Conservation (phyloP, 352 stramenopile species). For the Globisporangium okanoganense region DNA sequence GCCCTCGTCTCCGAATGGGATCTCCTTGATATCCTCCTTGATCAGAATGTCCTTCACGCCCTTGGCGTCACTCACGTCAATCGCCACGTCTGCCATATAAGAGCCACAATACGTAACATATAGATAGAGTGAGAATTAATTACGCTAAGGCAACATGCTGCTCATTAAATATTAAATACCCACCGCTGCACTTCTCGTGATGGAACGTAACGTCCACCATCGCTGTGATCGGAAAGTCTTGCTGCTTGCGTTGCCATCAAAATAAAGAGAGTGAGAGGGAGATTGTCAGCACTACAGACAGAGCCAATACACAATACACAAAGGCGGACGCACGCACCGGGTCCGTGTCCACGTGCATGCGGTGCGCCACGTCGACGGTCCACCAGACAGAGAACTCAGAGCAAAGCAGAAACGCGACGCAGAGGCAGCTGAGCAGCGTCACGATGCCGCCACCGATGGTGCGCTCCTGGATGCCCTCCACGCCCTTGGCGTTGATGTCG, state of each 20-base stretch:
- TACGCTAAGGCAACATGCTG: too few relatives aligned
- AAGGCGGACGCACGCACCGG: constrained; percentile 39
- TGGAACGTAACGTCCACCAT: constrained; percentile 84
- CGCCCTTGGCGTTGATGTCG: constrained; percentile 86
- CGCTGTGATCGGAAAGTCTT: constrained; percentile 75
- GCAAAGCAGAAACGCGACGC: constrained; percentile 71
- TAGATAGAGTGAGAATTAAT: too few relatives aligned
- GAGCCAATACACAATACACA: neutral
- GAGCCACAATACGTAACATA: too few relatives aligned
- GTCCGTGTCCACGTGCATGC: constrained; percentile 85
- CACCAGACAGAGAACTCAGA: constrained; percentile 86
- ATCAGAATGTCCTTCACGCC: constrained; percentile 83
- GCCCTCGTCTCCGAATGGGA: constrained; percentile 58
- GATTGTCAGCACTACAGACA: neutral
- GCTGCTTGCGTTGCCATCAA: constrained; percentile 28
- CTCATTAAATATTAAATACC: too few relatives aligned
- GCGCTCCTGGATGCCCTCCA: constrained; percentile 88
- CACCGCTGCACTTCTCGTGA: constrained; percentile 73
- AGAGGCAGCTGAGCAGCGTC: constrained; percentile 73
- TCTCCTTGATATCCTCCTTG: constrained; percentile 54
- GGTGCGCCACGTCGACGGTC: constrained; percentile 78
- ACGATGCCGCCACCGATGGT: constrained; percentile 80
- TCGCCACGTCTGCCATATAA: constrained; percentile 49
- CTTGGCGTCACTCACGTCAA: constrained; percentile 85
- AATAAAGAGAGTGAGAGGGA: neutral